Evolutionary conservation across 1,139 yeast genomes (phyloP).

Genomic region (Candida pseudoviswanathii): DNA sequence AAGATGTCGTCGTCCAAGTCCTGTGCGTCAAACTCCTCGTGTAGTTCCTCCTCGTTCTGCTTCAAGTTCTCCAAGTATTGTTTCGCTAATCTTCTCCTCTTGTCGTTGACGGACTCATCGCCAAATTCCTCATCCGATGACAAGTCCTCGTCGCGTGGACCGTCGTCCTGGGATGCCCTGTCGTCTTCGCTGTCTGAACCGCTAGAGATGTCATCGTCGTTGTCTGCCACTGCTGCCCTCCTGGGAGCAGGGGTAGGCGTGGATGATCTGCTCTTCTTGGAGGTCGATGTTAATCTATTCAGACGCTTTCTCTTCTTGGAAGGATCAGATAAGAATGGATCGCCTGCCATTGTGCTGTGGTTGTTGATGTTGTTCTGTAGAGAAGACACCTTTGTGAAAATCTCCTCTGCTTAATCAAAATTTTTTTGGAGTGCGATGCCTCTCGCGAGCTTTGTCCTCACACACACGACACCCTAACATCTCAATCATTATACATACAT

Average conservation of each 20-base stretch:
- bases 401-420: no score
- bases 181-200: slow-evolving; percentile 38
- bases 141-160: slow-evolving; percentile 22
- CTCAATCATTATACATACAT: background rate
- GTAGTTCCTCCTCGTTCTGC: slow-evolving; percentile 48
- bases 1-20: slow-evolving; percentile 88
- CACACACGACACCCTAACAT: background rate
- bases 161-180: slow-evolving; percentile 24
- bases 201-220: slow-evolving; percentile 47
- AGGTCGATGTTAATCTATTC: slow-evolving; percentile 22
- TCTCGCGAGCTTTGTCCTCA: background rate
- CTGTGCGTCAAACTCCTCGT: slow-evolving; percentile 82
- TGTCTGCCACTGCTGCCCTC: slow-evolving; percentile 5
- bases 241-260: slow-evolving; percentile 13
- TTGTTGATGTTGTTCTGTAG: background rate
- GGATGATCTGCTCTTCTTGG: slow-evolving; percentile 17
- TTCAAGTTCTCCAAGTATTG: slow-evolving; percentile 84
- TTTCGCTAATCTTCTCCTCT: slow-evolving; percentile 90
- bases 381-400: background rate
- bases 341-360: slow-evolving; percentile 45
- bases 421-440: slow-evolving; percentile 1
- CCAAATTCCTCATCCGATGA: slow-evolving; percentile 72
- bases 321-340: slow-evolving; percentile 66
- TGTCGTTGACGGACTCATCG: slow-evolving; percentile 86
- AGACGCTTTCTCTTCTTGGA: slow-evolving; percentile 52